These are phyloP conservation scores for Syncephalastrum sp. DNA, from an alignment of 371 early-diverging fungal species.

Conservation along the genomic window DNA sequence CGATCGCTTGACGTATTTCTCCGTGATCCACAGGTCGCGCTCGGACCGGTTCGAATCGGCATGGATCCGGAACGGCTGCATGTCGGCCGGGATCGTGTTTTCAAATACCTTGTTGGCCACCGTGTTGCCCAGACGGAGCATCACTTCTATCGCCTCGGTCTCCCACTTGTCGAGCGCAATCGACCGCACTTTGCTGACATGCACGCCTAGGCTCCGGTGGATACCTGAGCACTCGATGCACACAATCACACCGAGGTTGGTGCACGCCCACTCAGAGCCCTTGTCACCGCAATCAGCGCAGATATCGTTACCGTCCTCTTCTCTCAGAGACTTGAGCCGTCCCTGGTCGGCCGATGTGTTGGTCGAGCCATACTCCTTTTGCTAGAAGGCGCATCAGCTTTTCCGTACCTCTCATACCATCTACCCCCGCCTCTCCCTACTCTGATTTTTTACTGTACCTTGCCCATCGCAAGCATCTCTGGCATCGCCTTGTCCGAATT, in stretches of 20 bases:
- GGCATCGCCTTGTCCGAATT: constrained; percentile 47
- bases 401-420: not conserved
- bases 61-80: constrained; percentile 33
- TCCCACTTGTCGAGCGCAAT: constrained; percentile 90
- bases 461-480: constrained; percentile 20
- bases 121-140: constrained; percentile 80
- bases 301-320: constrained; percentile 62
- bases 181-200: constrained; percentile 86
- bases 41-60: constrained; percentile 40
- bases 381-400: constrained; percentile 4
- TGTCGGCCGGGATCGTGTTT: constrained; percentile 40
- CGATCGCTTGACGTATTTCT: constrained; percentile 74
- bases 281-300: constrained; percentile 80
- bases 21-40: constrained; percentile 68
- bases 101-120: constrained; percentile 78
- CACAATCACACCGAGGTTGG: constrained; percentile 88
- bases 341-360: constrained; percentile 15
- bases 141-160: constrained; percentile 71
- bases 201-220: constrained; percentile 95
- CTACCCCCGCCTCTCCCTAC: not conserved
- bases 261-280: constrained; percentile 91
- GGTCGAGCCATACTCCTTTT: constrained; percentile 9
- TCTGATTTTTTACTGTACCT: not conserved
- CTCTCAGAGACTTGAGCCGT: constrained; percentile 28
- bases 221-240: constrained; percentile 98